Evolutionary conservation across 148 eudicot species (phyloP).

Genomic region (Cornus kousa): DNA sequence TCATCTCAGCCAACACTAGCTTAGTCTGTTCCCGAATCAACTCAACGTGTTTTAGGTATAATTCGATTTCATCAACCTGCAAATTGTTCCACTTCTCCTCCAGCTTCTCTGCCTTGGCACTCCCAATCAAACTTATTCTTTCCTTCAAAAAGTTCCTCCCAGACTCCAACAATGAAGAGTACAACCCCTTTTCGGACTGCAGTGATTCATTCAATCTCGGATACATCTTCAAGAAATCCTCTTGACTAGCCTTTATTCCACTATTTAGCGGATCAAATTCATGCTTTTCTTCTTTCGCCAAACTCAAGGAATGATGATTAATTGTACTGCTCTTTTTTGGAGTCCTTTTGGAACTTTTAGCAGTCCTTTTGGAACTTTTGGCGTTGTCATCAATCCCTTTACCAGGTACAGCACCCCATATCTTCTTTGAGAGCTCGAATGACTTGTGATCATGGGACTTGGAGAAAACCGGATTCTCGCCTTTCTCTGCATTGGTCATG

Average conservation of each 20-base stretch:
- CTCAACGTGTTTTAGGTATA: conserved; percentile 7
- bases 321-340: conserved; percentile 7
- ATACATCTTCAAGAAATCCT: conserved; percentile 12
- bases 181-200: neutral
- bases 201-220: conserved; percentile 21
- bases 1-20: conserved; percentile 10
- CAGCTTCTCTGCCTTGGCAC: conserved; percentile 27
- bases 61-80: conserved; percentile 18
- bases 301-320: neutral
- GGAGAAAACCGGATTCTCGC: conserved; percentile 30
- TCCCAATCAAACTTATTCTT: conserved; percentile 23
- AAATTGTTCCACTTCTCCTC: conserved; percentile 36
- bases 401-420: conserved; percentile 37
- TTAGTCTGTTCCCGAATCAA: conserved; percentile 19
- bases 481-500: conserved; percentile 24
- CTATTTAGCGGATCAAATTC: neutral
- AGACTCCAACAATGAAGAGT: neutral
- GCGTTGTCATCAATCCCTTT: neutral
- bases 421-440: conserved; percentile 43
- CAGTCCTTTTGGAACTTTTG: neutral
- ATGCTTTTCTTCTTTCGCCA: neutral
- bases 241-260: neutral
- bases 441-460: conserved; percentile 40
- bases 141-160: conserved; percentile 5
- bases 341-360: neutral